These are phyloP conservation scores for Hypoxylon sp. DNA, from an alignment of 2,329 filamentous ascomycete species.

Conservation along the genomic window DNA sequence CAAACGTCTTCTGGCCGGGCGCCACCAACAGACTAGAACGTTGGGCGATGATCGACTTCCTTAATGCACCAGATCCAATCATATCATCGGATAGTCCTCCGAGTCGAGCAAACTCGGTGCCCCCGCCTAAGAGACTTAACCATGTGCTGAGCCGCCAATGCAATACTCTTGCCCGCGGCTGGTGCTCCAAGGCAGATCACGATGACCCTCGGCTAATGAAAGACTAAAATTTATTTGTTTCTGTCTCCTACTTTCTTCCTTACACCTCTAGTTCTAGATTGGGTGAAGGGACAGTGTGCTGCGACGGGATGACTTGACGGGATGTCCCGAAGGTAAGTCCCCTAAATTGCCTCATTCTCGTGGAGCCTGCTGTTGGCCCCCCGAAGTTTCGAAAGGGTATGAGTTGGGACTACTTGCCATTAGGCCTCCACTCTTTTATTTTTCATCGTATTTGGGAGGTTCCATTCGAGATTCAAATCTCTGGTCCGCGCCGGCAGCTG, in stretches of 20 bases:
- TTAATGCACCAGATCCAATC: conserved; percentile 10
- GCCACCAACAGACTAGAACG: no score
- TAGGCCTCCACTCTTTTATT: neutral
- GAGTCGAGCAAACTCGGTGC: no score
- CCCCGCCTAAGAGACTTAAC: no score
- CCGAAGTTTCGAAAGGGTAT: neutral
- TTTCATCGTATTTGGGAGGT: neutral
- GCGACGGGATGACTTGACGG: neutral
- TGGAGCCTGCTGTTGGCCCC: no score
- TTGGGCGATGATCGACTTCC: neutral
- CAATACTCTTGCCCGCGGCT: no score
- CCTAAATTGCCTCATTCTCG: conserved; percentile 1
- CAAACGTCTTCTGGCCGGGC: neutral
- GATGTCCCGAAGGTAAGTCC: neutral
- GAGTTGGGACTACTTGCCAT: neutral
- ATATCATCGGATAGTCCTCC: no score
- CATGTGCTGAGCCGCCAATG: no score
- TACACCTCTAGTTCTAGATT: neutral
- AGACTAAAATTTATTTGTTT: neutral
- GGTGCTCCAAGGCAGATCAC: neutral
- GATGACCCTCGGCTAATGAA: neutral
- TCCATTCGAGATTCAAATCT: neutral
- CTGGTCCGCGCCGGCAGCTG: conserved; percentile 7
- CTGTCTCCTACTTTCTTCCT: neutral
- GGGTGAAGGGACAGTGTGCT: neutral